Evolutionary conservation across 2,329 filamentous ascomycete species (phyloP).

Genomic region (Macrophomina phaseolina): DNA sequence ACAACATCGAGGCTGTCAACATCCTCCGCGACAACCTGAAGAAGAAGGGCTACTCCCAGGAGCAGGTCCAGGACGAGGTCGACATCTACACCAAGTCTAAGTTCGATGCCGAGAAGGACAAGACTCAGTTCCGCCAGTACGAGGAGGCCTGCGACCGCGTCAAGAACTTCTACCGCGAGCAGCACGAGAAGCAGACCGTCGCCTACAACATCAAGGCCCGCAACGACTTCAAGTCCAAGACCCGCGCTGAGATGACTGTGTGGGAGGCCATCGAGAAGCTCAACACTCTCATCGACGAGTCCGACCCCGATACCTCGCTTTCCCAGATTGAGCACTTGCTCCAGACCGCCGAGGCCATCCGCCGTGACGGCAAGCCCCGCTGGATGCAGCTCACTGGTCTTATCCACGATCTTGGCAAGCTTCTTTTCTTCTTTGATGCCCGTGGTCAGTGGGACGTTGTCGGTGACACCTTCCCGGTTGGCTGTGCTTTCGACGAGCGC

Average conservation of each 20-base stretch:
- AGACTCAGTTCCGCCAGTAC: conserved; percentile 81
- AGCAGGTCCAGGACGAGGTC: conserved; percentile 53
- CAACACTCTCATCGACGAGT: conserved; percentile 88
- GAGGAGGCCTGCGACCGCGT: conserved; percentile 82
- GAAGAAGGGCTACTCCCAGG: conserved; percentile 52
- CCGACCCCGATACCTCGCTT: conserved; percentile 85
- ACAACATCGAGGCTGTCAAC: conserved; percentile 66
- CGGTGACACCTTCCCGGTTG: conserved; percentile 82
- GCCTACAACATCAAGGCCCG: conserved; percentile 85
- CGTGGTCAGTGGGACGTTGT: conserved; percentile 93
- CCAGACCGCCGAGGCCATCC: conserved; percentile 87
- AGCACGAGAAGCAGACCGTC: conserved; percentile 74
- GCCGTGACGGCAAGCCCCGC: conserved; percentile 79
- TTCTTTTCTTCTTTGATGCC: conserved; percentile 81
- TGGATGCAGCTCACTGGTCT: conserved; percentile 83
- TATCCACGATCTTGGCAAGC: conserved; percentile 80
- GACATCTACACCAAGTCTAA: conserved; percentile 64
- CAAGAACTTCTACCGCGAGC: conserved; percentile 82
- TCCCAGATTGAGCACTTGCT: conserved; percentile 89
- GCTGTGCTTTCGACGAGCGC: conserved; percentile 73
- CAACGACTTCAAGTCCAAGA: conserved; percentile 69
- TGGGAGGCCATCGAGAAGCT: conserved; percentile 95
- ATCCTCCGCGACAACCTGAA: conserved; percentile 62
- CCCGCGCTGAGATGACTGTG: conserved; percentile 77
- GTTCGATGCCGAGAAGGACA: conserved; percentile 79